These are phyloP conservation scores for Fragilaria radians DNA, from an alignment of 108 stramenopile species.

Conservation along the genomic window DNA sequence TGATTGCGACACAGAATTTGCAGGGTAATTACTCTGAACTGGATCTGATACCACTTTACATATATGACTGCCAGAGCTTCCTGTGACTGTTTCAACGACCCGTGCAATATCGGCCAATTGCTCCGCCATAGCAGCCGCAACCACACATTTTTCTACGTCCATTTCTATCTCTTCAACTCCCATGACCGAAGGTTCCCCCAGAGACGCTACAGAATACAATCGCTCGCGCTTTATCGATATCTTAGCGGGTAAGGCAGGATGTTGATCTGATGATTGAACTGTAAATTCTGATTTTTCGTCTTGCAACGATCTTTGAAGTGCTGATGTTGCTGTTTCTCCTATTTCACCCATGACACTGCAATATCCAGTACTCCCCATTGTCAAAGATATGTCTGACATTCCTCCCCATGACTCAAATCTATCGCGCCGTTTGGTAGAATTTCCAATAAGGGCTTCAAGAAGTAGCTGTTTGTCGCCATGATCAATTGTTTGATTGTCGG, in stretches of 20 bases:
- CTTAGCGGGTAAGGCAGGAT: conserved; percentile 16
- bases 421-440: conserved; percentile 23
- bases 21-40: conserved; percentile 17
- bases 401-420: conserved; percentile 83
- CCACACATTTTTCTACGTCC: conserved; percentile 38
- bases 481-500: conserved; percentile 16
- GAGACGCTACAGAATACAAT: conserved; percentile 53
- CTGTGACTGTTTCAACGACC: conserved; percentile 17
- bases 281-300: conserved; percentile 12
- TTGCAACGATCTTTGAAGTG: conserved; percentile 7
- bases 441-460: conserved; percentile 44
- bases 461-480: conserved; percentile 28
- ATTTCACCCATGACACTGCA: conserved; percentile 1
- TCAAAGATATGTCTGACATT: conserved; percentile 71
- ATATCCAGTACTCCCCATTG: conserved; percentile 24
- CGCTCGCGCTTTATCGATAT: conserved; percentile 33
- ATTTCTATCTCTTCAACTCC: conserved; percentile 13
- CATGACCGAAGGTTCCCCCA: conserved; percentile 37
- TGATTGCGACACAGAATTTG: conserved; percentile 21
- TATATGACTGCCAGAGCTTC: neutral
- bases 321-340: conserved; percentile 8
- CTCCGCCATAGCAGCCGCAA: conserved; percentile 36
- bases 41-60: conserved; percentile 3
- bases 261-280: conserved; percentile 2
- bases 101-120: conserved; percentile 38